These are phyloP conservation scores for Yarrowia sp. DNA, from an alignment of 805 yeast species.

Conservation along the genomic window DNA sequence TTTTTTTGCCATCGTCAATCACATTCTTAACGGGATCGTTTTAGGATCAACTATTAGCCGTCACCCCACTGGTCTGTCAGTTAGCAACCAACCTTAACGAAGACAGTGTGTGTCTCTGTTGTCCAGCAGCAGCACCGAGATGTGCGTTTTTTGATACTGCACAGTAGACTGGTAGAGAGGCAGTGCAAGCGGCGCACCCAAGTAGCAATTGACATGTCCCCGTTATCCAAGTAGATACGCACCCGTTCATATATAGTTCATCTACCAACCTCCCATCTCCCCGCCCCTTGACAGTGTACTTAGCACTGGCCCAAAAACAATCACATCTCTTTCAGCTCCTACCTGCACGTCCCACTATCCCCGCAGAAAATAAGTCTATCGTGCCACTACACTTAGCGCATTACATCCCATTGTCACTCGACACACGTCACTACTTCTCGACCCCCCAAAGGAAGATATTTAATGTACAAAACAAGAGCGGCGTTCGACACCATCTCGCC, in stretches of 20 bases:
- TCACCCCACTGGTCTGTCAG: neutral
- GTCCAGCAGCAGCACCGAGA: neutral
- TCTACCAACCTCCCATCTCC: too few relatives aligned
- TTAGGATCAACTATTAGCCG: neutral
- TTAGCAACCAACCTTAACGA: neutral
- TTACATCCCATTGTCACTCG: neutral
- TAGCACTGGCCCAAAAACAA: too few relatives aligned
- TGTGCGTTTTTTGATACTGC: too few relatives aligned
- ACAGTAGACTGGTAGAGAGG: too few relatives aligned
- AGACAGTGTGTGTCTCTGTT: neutral
- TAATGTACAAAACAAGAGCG: constrained; percentile 25
- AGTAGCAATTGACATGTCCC: neutral
- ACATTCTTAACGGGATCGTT: too few relatives aligned
- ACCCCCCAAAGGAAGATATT: neutral
- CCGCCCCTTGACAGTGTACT: too few relatives aligned
- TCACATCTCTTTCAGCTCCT: too few relatives aligned
- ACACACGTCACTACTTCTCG: neutral
- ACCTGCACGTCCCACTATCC: neutral
- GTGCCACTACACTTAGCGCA: neutral
- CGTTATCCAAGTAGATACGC: too few relatives aligned
- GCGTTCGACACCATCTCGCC: constrained; percentile 26
- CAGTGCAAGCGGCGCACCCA: neutral
- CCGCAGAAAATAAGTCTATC: constrained; percentile 19
- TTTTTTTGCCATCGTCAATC: too few relatives aligned
- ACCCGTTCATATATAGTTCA: neutral